phyloP scores from a whole-genome alignment of 2,329 filamentous ascomycete genomes.

The Dothiorella sarmentorum region DNA sequence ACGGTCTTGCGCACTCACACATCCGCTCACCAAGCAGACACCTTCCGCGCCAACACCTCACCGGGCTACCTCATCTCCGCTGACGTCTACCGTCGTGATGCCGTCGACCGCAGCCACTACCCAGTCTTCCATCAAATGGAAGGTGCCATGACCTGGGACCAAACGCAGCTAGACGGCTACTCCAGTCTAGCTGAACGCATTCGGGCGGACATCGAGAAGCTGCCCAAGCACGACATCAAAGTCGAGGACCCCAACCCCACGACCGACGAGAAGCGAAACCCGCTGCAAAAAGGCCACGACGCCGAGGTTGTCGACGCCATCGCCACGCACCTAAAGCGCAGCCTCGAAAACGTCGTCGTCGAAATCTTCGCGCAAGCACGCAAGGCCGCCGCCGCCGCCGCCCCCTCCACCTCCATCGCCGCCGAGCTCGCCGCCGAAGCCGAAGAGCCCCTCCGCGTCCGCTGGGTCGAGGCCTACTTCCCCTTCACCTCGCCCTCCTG shows the following conservation, averaged over 20 bases:
- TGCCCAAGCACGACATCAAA: conserved; percentile 70
- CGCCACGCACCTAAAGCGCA: conserved; percentile 79
- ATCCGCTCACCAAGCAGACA: conserved; percentile 83
- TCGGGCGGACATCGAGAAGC: conserved; percentile 63
- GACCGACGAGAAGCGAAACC: conserved; percentile 74
- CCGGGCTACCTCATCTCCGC: conserved; percentile 87
- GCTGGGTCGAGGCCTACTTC: conserved; percentile 97
- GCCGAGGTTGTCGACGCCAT: conserved; percentile 77
- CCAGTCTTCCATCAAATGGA: conserved; percentile 99
- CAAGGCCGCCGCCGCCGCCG: conserved; percentile 51
- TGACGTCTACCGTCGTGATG: conserved; percentile 93
- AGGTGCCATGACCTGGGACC: conserved; percentile 85
- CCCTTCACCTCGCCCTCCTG: conserved; percentile 94
- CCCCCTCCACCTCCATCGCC: conserved; percentile 37
- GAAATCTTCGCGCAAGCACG: conserved; percentile 81
- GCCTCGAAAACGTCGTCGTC: conserved; percentile 83
- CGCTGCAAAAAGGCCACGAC: conserved; percentile 72
- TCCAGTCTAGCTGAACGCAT: conserved; percentile 52
- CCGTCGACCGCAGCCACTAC: conserved; percentile 91
- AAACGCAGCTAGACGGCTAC: conserved; percentile 51
- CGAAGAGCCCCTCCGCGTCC: conserved; percentile 71
- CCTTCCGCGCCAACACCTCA: conserved; percentile 68
- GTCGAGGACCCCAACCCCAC: conserved; percentile 83
- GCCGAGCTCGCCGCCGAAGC: conserved; percentile 15
- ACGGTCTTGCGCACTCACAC: conserved; percentile 91